These are phyloP conservation scores for Leishmania guyanensis DNA, from an alignment of 208 protist species.

Conservation along the genomic window DNA sequence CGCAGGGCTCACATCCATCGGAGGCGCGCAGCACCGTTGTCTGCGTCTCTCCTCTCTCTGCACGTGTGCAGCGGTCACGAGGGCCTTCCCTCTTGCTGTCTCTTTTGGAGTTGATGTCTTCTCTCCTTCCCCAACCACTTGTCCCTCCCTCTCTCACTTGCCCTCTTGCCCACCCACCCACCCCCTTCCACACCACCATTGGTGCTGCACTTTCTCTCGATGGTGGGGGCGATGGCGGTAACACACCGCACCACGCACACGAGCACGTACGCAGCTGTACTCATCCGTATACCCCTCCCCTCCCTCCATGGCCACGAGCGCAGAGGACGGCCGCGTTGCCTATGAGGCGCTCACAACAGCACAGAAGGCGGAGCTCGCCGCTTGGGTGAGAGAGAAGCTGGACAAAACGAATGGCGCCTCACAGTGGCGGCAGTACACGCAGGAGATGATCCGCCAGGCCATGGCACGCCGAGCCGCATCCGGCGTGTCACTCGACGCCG, in stretches of 20 bases:
- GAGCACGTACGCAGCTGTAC: background rate
- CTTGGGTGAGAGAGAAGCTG: conserved; percentile 33
- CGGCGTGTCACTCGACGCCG: conserved; percentile 56
- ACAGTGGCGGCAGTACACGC: conserved; percentile 15
- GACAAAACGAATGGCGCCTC: background rate
- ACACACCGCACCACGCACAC: background rate
- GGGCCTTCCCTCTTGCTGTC: background rate
- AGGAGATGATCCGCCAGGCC: conserved; percentile 28
- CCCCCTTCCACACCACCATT: background rate
- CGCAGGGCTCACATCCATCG: background rate
- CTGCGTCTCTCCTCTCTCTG: background rate
- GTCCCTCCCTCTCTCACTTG: background rate
- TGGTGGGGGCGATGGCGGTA: background rate
- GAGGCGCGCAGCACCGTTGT: background rate
- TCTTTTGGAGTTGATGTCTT: background rate
- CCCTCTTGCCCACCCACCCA: too few species aligned
- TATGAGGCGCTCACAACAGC: conserved; percentile 71
- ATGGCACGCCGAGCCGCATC: conserved; percentile 42
- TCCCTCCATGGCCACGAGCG: conserved; percentile 4
- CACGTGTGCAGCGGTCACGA: background rate
- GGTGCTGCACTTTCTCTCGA: background rate
- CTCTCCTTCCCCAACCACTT: background rate
- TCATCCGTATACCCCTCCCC: background rate
- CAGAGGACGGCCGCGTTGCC: conserved; percentile 23
- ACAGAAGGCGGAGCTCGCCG: conserved; percentile 52